Base-by-base conservation (phyloP, 2,329 filamentous ascomycete genomes). In the Curvularia sp. region DNA sequence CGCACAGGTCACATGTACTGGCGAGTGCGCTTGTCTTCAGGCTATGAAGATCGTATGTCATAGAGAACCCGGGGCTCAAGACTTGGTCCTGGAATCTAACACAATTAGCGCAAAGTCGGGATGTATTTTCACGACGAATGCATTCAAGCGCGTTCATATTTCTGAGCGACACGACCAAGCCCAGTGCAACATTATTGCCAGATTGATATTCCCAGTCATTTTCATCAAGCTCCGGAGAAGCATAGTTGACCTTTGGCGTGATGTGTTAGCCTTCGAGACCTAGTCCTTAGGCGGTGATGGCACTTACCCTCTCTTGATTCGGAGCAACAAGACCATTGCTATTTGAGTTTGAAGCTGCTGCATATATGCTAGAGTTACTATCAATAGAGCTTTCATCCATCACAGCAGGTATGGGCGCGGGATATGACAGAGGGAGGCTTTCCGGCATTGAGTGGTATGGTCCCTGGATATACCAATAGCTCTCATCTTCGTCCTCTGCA, bases 171-270 rank as follows among this genome's bases (percentile, higher is more conserved):
- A n/a, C 6, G 12, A 39, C 15, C 9, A 53, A 23, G 13, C 2
- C 2, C 13, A 15, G 30, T 1, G 21, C 32, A 3, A 53, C 1
- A 1, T 27, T 45, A 9, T 53, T 47, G 7, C 42, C 42, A n/a
- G 51, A 53, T 8, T 27, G 42, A 32, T 47, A 47, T 27, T 25
- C 52, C 41, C 53, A 51, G 19, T 47, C 57, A 5, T 51, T 42
- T 19, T 53, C 55, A 27, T 57, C 55, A n/a, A 53, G 53, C 28
- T 52, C 48, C 28, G 53, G 48, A 38, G n/a, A 30, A 9, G 19
- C 53, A 23, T 56, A 56, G 7, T 51, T 36, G 19, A 34, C n/a
- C 46, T 55, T 27, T 2, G 7, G 5, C 25, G 18, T 19, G 10
- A 4, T 4, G 19, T 13, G 21, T 53, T 27, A 46, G 41, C 19